Percentiles rank a stretch among this genome's conserved stretches.
These are phyloP conservation scores for Cordyceps militaris DNA, from an alignment of 2,329 filamentous ascomycete species.

Conservation along the genomic window DNA sequence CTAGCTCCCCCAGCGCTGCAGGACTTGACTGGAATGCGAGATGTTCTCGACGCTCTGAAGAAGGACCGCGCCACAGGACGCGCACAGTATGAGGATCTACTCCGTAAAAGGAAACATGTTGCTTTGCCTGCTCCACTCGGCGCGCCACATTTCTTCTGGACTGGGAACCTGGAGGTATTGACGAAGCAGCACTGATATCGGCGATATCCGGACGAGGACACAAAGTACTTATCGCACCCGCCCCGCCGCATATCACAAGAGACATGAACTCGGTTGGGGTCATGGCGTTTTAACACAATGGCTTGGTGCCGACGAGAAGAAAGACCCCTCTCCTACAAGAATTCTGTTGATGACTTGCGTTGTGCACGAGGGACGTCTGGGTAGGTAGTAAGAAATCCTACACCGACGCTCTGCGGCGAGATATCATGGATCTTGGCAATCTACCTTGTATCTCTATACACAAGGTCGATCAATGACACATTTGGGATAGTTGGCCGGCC, in stretches of 20 bases:
- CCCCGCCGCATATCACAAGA: not conserved
- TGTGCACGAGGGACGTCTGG: not conserved
- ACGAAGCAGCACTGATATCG: not conserved
- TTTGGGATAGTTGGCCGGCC: not conserved
- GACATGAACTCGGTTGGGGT: not conserved
- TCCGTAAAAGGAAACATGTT: conserved; percentile 12
- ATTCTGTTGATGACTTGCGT: not conserved
- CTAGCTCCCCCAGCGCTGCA: conserved; percentile 22
- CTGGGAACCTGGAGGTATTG: conserved; percentile 31
- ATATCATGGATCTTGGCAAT: not conserved
- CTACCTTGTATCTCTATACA: too few relatives aligned
- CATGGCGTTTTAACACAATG: not conserved
- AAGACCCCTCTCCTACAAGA: too few relatives aligned
- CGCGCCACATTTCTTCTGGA: conserved; percentile 32
- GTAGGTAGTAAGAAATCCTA: too few relatives aligned
- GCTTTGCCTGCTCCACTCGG: conserved; percentile 14
- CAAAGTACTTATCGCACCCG: not conserved
- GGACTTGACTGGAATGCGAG: conserved; percentile 33
- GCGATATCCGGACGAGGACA: not conserved
- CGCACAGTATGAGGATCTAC: conserved; percentile 20
- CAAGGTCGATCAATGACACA: too few relatives aligned
- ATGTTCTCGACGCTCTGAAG: conserved; percentile 37
- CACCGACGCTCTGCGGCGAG: not conserved
- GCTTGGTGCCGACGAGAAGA: not conserved
- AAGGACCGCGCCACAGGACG: conserved; percentile 29